A percentile compares a stretch with the other conserved stretches of the same genome.
phyloP scores from a whole-genome alignment of 2,329 filamentous ascomycete species.

The Penicillium sp. region DNA sequence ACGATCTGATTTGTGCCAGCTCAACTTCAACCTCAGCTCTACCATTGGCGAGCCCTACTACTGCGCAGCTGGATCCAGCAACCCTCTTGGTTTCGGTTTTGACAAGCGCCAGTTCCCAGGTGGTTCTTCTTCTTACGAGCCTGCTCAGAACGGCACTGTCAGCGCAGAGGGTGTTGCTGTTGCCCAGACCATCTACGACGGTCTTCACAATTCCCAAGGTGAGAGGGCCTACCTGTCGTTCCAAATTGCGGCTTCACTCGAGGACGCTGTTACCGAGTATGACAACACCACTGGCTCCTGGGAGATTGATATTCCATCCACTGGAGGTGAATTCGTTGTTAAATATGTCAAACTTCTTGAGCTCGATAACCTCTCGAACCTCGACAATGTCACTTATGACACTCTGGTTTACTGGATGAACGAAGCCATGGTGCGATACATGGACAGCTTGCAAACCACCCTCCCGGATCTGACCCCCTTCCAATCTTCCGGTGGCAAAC shows the following conservation, averaged over 20 bases:
- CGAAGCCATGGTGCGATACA: slow-evolving; percentile 43
- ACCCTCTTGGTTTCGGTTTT: slow-evolving; percentile 11
- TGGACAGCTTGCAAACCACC: slow-evolving; percentile 50
- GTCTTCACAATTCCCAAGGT: slow-evolving; percentile 38
- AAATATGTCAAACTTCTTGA: slow-evolving; percentile 30
- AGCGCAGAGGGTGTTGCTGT: slow-evolving; percentile 28
- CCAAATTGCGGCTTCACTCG: slow-evolving; percentile 24
- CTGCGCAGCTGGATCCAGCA: slow-evolving; percentile 28
- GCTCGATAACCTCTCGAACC: slow-evolving; percentile 35
- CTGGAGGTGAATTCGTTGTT: slow-evolving; percentile 37
- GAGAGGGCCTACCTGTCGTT: slow-evolving; percentile 39
- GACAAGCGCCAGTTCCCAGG: background rate
- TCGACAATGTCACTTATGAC: slow-evolving; percentile 52
- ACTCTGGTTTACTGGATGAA: slow-evolving; percentile 52
- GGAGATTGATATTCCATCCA: slow-evolving; percentile 28
- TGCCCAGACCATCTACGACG: slow-evolving; percentile 33
- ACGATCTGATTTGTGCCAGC: slow-evolving; percentile 43
- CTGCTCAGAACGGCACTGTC: slow-evolving; percentile 29
- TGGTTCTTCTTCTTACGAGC: slow-evolving; percentile 18
- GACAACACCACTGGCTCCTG: slow-evolving; percentile 25
- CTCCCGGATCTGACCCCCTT: slow-evolving; percentile 49
- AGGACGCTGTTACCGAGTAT: slow-evolving; percentile 23
- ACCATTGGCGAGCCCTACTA: slow-evolving; percentile 44
- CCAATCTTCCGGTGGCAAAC: slow-evolving; percentile 47
- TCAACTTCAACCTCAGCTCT: slow-evolving; percentile 41